Evolutionary conservation across 306 rosid genomes (phyloP), one percentile per base, ranked within the genome.

Genomic region (Lotus japonicus): DNA sequence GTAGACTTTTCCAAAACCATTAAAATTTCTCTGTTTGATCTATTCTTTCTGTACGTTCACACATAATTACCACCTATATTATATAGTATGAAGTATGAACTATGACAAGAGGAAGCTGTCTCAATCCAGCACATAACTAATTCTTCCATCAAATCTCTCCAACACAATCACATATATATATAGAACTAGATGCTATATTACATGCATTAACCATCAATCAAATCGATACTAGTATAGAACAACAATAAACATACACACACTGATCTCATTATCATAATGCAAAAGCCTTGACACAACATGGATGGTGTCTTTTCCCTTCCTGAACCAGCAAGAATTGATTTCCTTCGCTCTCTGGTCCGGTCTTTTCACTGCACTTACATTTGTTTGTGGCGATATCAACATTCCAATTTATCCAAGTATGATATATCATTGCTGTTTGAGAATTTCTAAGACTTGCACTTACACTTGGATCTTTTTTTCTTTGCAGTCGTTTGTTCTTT

Each of bases 291-390:
- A 31, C 36, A 28, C 33, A 28, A 28, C 5, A 83, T 86, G 96
- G 96, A 89, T 48, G 52, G 68, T 7, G 77, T 72, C 49, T 89
- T 82, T 81, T 50, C 73, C 53, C 83, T 82, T 19, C 71, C 85
- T 15, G 77, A 71, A 19, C 61, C 61, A 26, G 61, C 78, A 38
- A 88, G 92, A 28, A 18, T 76, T 33, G 57, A 53, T 48, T 79
- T 82, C 46, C 76, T 91, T 4, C 83, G 55, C 23, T 15, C 64
- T 33, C 11, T 84, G 53, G 26, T 71, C 79, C 86, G 80, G 0
- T 79, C 87, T 39, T 43, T 71, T 16, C 83, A 86, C 61, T 86
- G 86, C 87, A 64, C 81, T 33, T 86, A 91, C 89, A 73, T 88
- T 71, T 88, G 90, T 50, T 58, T 91, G 3, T 91, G 97, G 90